Evolutionary conservation across 257 asterid genomes (phyloP).

Genomic region (Solanum rostratum): DNA sequence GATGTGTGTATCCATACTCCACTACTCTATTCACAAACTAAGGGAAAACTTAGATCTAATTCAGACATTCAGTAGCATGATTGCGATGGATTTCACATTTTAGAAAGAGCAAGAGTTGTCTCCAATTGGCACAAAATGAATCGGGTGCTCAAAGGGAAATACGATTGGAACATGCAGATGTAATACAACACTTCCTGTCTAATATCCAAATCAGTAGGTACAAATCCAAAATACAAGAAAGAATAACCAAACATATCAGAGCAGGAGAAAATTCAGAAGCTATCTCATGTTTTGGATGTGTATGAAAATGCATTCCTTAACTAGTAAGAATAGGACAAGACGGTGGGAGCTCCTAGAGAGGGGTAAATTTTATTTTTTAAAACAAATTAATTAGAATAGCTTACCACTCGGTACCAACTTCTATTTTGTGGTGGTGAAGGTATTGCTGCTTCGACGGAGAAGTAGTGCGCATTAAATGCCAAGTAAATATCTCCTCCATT

Average conservation of each 20-base stretch:
- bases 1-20: background rate
- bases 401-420: slow-evolving; percentile 84
- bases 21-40: background rate
- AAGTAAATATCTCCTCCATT: slow-evolving; percentile 62
- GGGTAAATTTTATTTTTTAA: background rate
- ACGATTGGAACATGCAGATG: background rate
- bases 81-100: background rate
- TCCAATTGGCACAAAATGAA: background rate
- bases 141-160: background rate
- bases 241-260: background rate
- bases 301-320: background rate
- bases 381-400: slow-evolving; percentile 10
- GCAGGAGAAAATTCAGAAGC: background rate
- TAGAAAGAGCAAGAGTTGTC: background rate
- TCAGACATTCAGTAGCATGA: background rate
- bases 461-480: slow-evolving; percentile 84
- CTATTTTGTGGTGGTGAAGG: slow-evolving; percentile 61
- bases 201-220: background rate
- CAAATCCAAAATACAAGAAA: background rate
- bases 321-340: background rate
- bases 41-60: background rate
- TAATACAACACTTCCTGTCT: background rate
- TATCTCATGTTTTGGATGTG: background rate
- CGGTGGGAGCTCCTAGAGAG: background rate
- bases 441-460: slow-evolving; percentile 35